Conservation (phyloP, 768 basidiomycete species). For the Roridomyces roridus region DNA sequence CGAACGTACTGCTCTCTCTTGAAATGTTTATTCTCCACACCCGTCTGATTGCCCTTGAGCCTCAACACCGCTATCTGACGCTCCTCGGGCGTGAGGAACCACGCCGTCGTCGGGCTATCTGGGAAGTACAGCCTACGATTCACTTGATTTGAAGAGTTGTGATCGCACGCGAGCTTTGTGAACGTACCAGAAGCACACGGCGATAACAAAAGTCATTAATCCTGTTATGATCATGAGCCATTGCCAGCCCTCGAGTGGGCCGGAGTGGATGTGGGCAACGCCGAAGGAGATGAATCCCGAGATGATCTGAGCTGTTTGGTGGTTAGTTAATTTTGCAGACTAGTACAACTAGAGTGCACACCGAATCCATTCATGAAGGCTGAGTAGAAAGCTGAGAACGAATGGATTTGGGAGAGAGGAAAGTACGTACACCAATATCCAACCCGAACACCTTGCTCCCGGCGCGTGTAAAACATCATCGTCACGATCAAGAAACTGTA, state of each 20-base stretch:
- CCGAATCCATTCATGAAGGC: constrained; percentile 82
- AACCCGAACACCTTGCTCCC: constrained; percentile 72
- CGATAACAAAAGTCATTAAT: constrained; percentile 26
- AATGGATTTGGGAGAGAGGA: neutral
- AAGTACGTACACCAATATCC: constrained; percentile 77
- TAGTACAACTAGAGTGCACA: constrained; percentile 32
- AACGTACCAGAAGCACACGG: constrained; percentile 51
- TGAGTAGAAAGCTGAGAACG: constrained; percentile 29
- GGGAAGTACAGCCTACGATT: constrained; percentile 59
- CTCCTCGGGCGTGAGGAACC: constrained; percentile 62
- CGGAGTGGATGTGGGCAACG: constrained; percentile 50
- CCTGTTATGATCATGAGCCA: constrained; percentile 40
- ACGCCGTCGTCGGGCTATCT: constrained; percentile 64
- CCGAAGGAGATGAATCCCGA: constrained; percentile 59
- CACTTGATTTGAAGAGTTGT: too few relatives aligned
- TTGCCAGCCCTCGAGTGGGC: constrained; percentile 58
- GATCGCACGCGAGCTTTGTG: constrained; percentile 32
- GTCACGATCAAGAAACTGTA: constrained; percentile 75
- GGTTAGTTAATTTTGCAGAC: too few relatives aligned
- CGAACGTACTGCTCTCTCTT: constrained; percentile 75
- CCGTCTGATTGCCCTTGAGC: too few relatives aligned
- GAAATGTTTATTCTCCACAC: constrained; percentile 81
- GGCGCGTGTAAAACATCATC: constrained; percentile 83
- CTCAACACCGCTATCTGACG: constrained; percentile 55
- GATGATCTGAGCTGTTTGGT: constrained; percentile 64